Conservation (phyloP, 768 basidiomycete genomes). For the Cystoderma amianthinum region DNA sequence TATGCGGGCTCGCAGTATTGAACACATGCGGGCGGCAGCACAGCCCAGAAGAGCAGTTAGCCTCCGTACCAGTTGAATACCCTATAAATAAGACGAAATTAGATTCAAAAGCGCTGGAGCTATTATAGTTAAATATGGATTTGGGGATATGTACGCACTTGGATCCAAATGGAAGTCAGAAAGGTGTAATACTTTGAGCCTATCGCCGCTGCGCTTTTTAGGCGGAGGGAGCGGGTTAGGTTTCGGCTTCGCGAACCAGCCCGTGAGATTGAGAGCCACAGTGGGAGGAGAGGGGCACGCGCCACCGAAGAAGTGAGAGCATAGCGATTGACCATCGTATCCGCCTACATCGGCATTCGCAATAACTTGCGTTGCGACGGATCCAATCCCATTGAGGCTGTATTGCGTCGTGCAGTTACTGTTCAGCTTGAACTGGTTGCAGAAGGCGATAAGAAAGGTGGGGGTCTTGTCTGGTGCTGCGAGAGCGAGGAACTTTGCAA, state of each 20-base stretch:
- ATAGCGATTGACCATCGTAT: conserved; percentile 67
- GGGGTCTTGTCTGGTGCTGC: conserved; percentile 59
- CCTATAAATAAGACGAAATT: neutral
- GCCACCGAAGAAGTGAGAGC: conserved; percentile 44
- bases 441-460: conserved; percentile 48
- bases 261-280: conserved; percentile 51
- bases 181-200: conserved; percentile 69
- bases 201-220: conserved; percentile 54
- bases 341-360: conserved; percentile 68
- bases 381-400: conserved; percentile 41
- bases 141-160: conserved; percentile 26
- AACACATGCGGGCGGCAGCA: conserved; percentile 58
- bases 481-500: conserved; percentile 60
- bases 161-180: conserved; percentile 77
- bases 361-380: conserved; percentile 63
- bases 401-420: conserved; percentile 42
- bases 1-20: conserved; percentile 44
- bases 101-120: too few species aligned
- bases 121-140: neutral
- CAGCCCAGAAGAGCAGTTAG: conserved; percentile 57
- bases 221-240: conserved; percentile 56
- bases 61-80: conserved; percentile 42
- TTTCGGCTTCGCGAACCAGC: conserved; percentile 76
- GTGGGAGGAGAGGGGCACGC: conserved; percentile 53
- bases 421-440: conserved; percentile 47